A percentile compares a stretch with the other conserved stretches of the same genome.
These are phyloP conservation scores for Fusarium lateritium DNA, from an alignment of 2,329 filamentous ascomycete species.

Conservation along the genomic window DNA sequence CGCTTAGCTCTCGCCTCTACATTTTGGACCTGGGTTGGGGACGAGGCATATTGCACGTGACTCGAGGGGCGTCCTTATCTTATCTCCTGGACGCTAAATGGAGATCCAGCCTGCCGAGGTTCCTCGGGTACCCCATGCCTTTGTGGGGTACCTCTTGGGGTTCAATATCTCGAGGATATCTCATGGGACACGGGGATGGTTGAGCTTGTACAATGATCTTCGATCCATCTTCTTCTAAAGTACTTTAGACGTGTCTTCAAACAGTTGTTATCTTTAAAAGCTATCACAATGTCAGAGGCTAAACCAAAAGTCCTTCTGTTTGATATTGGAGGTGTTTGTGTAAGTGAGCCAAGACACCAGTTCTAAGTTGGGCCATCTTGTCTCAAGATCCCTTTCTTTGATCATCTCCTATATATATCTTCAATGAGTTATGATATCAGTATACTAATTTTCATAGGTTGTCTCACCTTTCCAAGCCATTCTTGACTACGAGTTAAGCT, in stretches of 20 bases:
- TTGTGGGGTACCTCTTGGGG: conserved; percentile 25
- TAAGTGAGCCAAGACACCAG: conserved; percentile 66
- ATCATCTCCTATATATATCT: neutral
- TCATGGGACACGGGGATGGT: neutral
- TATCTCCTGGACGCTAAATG: conserved; percentile 18
- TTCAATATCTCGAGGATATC: conserved; percentile 15
- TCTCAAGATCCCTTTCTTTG: neutral
- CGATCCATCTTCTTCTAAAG: conserved; percentile 46
- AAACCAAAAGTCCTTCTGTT: conserved; percentile 86
- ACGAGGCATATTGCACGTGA: conserved; percentile 56
- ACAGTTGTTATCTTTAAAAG: neutral
- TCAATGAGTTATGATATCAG: neutral
- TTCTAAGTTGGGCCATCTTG: neutral
- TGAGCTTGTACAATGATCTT: conserved; percentile 8
- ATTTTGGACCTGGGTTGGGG: conserved; percentile 56
- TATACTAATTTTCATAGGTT: conserved; percentile 69
- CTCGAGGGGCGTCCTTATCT: neutral
- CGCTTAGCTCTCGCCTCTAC: conserved; percentile 36
- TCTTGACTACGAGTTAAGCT: conserved; percentile 85
- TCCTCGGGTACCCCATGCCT: conserved; percentile 33
- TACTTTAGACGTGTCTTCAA: too few relatives aligned
- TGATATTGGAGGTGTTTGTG: conserved; percentile 97
- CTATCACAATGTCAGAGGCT: conserved; percentile 45
- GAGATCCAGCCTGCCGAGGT: conserved; percentile 45
- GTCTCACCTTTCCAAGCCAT: conserved; percentile 94